phyloP scores from a whole-genome alignment of 176 grass and related monocot genomes.

The Oryza brachyantha region DNA sequence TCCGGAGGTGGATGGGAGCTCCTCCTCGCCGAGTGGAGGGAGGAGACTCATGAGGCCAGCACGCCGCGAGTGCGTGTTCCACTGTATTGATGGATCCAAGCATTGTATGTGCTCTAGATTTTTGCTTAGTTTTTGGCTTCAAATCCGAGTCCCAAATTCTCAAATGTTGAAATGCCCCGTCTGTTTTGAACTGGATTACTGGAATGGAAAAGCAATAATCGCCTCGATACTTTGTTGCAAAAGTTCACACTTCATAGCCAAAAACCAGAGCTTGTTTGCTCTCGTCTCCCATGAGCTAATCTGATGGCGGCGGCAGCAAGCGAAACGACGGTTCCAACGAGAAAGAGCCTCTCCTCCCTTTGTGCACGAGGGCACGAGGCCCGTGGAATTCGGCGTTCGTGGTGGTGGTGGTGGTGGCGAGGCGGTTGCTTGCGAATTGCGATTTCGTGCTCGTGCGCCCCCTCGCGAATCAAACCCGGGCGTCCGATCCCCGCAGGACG shows the following conservation, averaged over 20 bases:
- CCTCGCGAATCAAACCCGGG: slow-evolving; percentile 6
- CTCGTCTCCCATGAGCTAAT: not conserved
- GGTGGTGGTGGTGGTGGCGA: not conserved
- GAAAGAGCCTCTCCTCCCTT: no score
- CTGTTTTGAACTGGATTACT: not conserved
- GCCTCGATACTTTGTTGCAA: not conserved
- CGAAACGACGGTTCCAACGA: no score
- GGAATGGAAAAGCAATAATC: slow-evolving; percentile 12
- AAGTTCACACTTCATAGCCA: not conserved
- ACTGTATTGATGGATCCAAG: not conserved
- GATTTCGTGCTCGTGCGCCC: slow-evolving; percentile 3
- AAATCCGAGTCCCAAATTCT: not conserved
- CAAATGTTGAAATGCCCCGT: not conserved
- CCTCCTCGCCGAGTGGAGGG: slow-evolving; percentile 44
- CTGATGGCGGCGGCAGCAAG: not conserved
- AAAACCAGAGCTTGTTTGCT: slow-evolving; percentile 5
- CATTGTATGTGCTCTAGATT: not conserved
- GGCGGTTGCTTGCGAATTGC: slow-evolving; percentile 19
- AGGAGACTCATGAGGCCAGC: slow-evolving; percentile 12
- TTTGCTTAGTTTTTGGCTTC: not conserved
- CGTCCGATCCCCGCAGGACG: slow-evolving; percentile 24
- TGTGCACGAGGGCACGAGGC: no score
- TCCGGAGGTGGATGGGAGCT: slow-evolving; percentile 66
- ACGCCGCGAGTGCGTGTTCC: not conserved
- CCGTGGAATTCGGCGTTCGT: slow-evolving; percentile 43